Conservation (phyloP, 208 protist genomes). For the Ichthyophonus hoferi region DNA sequence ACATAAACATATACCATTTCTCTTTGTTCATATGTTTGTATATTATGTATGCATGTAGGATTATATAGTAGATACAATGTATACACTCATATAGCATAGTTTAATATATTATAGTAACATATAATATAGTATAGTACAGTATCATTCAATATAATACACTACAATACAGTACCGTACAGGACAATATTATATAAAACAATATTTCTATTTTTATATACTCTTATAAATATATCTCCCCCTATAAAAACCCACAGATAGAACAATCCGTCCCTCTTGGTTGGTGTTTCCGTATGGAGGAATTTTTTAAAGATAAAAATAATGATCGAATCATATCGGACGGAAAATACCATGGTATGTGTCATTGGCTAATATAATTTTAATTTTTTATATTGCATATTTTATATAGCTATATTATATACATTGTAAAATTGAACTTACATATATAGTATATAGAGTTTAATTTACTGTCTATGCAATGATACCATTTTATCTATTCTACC, state of each 20-base stretch:
- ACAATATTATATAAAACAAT: too few relatives aligned
- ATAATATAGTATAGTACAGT: too few relatives aligned
- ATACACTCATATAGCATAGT: not conserved
- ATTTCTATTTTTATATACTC: not conserved
- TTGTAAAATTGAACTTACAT: not conserved
- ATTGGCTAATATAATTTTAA: not conserved
- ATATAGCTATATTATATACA: too few relatives aligned
- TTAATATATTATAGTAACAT: too few relatives aligned
- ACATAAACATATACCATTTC: not conserved
- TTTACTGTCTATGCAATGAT: not conserved
- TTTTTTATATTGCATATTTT: too few relatives aligned
- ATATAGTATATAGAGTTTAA: not conserved
- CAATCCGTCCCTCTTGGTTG: not conserved
- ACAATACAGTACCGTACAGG: too few relatives aligned
- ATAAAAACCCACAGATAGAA: not conserved
- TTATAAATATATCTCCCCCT: not conserved
- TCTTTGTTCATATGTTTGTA: not conserved
- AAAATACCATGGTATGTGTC: not conserved
- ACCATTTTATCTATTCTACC: not conserved
- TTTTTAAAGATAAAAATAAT: not conserved
- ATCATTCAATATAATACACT: too few relatives aligned
- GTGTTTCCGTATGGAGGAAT: not conserved
- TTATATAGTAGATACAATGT: not conserved
- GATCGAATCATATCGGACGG: not conserved
- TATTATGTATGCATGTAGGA: not conserved